Base-by-base conservation (phyloP, 1,139 yeast species). In the Geotrichum histeridarum region DNA sequence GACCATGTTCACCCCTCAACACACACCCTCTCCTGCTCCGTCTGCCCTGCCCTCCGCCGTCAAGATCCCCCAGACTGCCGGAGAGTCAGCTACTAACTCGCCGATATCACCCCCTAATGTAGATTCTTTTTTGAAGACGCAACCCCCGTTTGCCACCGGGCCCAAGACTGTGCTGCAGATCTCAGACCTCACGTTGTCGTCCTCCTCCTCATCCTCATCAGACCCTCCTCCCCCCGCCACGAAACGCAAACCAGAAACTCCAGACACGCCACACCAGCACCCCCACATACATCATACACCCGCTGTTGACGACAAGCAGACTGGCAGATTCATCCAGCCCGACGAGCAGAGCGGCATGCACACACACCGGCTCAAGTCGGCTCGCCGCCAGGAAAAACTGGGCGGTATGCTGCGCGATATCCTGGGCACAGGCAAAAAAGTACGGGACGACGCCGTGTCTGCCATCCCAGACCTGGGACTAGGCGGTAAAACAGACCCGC, bases 351-450 rank as follows among this genome's bases (percentile, higher is more conserved):
- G 27, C 9, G 50, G 48, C 15, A 38, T 18, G 22, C 98, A 91
- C 69, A 88, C 82, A 63, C 98, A 91, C 70, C 82, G 82, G 65
- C 75, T 91, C 60, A 78, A 82, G 58, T 81, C 85, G 46, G 84
- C 91, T 9, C 83, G 84, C 64, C 79, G 98, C 61, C 97, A 90
- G 69, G 98, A 91, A 66, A 90, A 89, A 67, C 75, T 91, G 49
- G 80, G 89, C 17, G 83, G 83, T 59, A 87, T 91, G 96, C 77
- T 93, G 61, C 88, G 88, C 63, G 96, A 88, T 65, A 76, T 89
- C 60, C 71, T 91, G 57, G 93, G 69, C 44, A 54, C 65, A 30
- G 90, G 91, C 9, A 86, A 86, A 63, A 86, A 84, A 67, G 76
- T 86, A 38, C 76, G 95, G 52, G 88, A 83, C 62, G 93, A 83